Conservation (phyloP, 306 rosid genomes). For the Cucurbita argyrosperma region DNA sequence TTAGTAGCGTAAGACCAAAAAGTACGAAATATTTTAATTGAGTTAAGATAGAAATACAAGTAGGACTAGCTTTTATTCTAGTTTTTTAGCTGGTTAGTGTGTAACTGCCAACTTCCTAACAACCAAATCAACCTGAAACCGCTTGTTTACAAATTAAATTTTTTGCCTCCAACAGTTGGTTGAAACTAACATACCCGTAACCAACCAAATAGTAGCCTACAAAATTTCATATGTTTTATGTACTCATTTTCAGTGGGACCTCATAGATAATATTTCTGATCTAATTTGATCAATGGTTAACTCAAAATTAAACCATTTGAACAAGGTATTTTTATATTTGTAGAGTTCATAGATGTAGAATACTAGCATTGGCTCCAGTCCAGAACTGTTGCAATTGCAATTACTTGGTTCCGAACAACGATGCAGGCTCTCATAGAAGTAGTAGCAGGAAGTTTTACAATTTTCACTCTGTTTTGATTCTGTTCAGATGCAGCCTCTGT, state of each 20-base stretch:
- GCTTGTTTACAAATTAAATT: neutral
- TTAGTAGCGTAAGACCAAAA: neutral
- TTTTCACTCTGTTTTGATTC: neutral
- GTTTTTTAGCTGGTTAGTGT: neutral
- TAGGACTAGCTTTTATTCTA: neutral
- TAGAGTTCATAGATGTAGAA: neutral
- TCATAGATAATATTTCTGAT: neutral
- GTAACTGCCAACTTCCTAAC: neutral
- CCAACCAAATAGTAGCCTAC: neutral
- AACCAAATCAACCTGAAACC: neutral
- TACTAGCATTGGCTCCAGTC: neutral
- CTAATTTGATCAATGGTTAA: neutral
- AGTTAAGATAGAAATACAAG: neutral
- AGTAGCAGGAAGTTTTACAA: neutral
- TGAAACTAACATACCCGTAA: neutral
- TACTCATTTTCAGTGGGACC: neutral
- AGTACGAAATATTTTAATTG: neutral
- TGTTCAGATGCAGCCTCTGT: slow-evolving; percentile 9
- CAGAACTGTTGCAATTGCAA: neutral
- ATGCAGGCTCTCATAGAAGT: neutral
- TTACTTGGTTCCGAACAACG: neutral
- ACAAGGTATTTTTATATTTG: neutral
- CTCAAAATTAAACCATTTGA: neutral
- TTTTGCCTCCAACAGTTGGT: neutral
- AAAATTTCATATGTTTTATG: neutral